Conservation (phyloP, 768 basidiomycete species). For the Tulasnella sp. region DNA sequence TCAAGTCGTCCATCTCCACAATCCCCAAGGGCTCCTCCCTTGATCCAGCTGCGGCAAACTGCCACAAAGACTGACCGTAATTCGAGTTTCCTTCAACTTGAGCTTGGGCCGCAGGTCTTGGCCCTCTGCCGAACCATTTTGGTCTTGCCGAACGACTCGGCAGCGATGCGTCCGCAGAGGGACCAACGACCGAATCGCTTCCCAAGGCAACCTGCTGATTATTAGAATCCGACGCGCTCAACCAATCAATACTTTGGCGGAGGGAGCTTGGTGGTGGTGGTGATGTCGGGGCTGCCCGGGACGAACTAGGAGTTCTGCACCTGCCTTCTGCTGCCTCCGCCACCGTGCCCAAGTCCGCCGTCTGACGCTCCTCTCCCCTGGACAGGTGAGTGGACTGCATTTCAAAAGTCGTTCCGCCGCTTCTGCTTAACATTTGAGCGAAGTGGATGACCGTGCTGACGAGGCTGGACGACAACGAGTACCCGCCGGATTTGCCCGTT, state of each 20-base stretch:
- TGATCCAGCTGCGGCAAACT: no score
- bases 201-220: not conserved
- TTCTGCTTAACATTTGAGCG: not conserved
- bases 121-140: no score
- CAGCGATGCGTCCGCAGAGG: no score
- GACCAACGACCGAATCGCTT: no score
- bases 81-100: no score
- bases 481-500: not conserved
- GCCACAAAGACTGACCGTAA: no score
- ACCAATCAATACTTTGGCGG: not conserved
- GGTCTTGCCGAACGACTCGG: no score
- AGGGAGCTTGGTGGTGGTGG: not conserved
- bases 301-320: not conserved
- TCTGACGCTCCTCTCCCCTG: not conserved
- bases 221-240: not conserved
- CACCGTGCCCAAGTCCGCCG: not conserved
- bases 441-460: conserved; percentile 1
- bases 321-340: not conserved
- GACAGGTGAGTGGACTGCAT: not conserved
- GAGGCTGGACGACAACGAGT: not conserved
- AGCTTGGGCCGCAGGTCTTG: not conserved
- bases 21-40: not conserved
- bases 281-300: not conserved
- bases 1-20: not conserved
- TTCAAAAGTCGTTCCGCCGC: not conserved